A percentile compares a stretch with the other conserved stretches of the same genome.
Evolutionary conservation across 306 rosid species (phyloP).

Genomic region (Delonix regia): DNA sequence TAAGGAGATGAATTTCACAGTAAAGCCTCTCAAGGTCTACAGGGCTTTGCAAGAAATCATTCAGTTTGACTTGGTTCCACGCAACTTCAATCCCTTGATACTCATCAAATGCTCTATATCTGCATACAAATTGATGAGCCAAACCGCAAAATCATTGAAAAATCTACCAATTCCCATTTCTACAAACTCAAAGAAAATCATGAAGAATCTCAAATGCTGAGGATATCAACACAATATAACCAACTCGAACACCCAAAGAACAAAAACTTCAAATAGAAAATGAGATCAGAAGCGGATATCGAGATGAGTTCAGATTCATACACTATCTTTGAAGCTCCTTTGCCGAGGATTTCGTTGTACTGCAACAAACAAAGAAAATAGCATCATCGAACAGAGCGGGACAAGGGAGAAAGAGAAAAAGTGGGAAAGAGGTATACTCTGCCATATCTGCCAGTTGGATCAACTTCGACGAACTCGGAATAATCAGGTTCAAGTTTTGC

Average conservation of each 20-base stretch:
- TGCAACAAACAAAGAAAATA: constrained; percentile 49
- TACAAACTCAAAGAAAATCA: constrained; percentile 27
- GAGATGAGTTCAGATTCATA: constrained; percentile 46
- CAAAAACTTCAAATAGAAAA: constrained; percentile 20
- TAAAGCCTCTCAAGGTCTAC: constrained; percentile 97
- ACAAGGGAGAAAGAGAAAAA: constrained; percentile 11
- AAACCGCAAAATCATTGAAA: neutral
- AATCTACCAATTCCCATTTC: constrained; percentile 37
- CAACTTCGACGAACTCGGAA: constrained; percentile 87
- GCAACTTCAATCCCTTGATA: constrained; percentile 99
- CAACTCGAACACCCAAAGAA: constrained; percentile 20
- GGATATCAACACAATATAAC: constrained; percentile 37
- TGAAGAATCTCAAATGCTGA: constrained; percentile 38
- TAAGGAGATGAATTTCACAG: constrained; percentile 94
- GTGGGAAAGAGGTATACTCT: constrained; percentile 55
- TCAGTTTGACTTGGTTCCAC: constrained; percentile 96
- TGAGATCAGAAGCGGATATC: neutral
- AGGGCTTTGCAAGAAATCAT: constrained; percentile 91
- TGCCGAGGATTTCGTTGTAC: constrained; percentile 97
- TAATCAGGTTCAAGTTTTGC: constrained; percentile 58
- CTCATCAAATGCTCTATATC: constrained; percentile 97
- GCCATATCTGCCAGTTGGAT: constrained; percentile 99
- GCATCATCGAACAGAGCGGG: constrained; percentile 30
- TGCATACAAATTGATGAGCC: constrained; percentile 44
- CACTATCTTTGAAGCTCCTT: constrained; percentile 99